Evolutionary conservation across 768 basidiomycete genomes (phyloP).

Genomic region (Auriscalpium microsporum): DNA sequence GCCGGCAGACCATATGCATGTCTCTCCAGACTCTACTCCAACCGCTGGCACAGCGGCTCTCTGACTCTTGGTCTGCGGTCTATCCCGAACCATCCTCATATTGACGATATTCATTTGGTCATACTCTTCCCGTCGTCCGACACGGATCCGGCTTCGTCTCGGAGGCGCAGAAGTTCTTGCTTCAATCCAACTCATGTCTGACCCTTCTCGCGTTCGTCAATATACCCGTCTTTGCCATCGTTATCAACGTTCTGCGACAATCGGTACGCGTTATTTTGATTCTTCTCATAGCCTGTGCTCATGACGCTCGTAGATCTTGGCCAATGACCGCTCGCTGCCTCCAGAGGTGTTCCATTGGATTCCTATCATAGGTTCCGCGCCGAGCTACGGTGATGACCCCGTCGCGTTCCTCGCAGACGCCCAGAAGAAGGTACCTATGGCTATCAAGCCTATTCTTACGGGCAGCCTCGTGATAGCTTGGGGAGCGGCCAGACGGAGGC

Average conservation of each 20-base stretch:
- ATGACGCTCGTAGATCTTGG: constrained; percentile 43
- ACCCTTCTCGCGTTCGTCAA: constrained; percentile 46
- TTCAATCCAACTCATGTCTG: constrained; percentile 17
- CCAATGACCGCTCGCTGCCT: constrained; percentile 63
- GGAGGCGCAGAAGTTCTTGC: constrained; percentile 18
- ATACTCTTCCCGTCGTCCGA: constrained; percentile 9
- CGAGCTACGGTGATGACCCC: constrained; percentile 87
- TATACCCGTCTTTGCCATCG: constrained; percentile 56
- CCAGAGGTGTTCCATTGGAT: constrained; percentile 92
- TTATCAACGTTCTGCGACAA: constrained; percentile 73
- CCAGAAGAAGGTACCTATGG: constrained; percentile 56
- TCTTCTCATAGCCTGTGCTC: background rate
- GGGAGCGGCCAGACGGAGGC: too few relatives aligned
- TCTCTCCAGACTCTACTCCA: too few relatives aligned
- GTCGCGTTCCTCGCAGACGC: constrained; percentile 78
- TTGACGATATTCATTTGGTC: too few relatives aligned
- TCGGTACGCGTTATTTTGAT: constrained; percentile 40
- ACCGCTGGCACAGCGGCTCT: too few relatives aligned
- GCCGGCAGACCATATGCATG: too few relatives aligned
- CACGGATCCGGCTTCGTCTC: constrained; percentile 21
- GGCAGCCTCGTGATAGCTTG: too few relatives aligned
- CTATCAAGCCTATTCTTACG: background rate
- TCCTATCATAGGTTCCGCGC: constrained; percentile 84
- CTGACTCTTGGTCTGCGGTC: too few relatives aligned
- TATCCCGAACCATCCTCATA: too few relatives aligned